Evolutionary conservation across 345 rosid species (phyloP), one percentile per base, ranked within the genome.

Genomic region (Cardamine resedifolia): DNA sequence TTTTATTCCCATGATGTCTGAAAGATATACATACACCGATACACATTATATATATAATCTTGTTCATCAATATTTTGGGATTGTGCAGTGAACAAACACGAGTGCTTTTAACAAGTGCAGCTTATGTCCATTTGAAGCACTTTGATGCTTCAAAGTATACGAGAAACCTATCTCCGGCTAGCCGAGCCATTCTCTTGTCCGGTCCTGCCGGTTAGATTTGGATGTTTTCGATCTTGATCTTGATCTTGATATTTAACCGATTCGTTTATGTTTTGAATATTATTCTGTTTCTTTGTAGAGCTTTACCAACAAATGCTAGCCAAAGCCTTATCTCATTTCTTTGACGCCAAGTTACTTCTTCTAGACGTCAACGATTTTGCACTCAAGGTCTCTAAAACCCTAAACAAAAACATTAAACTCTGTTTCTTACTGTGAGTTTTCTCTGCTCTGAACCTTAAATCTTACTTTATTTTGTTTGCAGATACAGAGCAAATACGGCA

Each of bases 251-350:
- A 4, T 47, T 21, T 33, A 56, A 49, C 49, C 24, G n/a, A 30
- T 50, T 44, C 3, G 14, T 48, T 24, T 19, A 24, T 77, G 44
- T 38, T 59, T 44, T 63, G 58, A 39, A n/a, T 51, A 3, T 11
- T 33, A 24, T n/a, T 9, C 3, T 70, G 57, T 30, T 5, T 38
- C 45, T 20, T 58, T 60, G 74, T 73, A 91, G 99, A 91, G 77
- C 97, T 88, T 79, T 95, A 95, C 77, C 99, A 87, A 74, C 99
- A 95, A 87, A 90, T 90, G 96, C 92, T 95, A 68, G 96, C 98
- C 44, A 91, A 85, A 82, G 99, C 99, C 65, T 68, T 95, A 58
- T 92, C 99, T 6, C 99, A 91, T 83, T 91, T 73, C 86, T 95
- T 95, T 3, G 96, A 90, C 41, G 87, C 98, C 58, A 91, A 95